Percentiles rank a stretch among this genome's conserved stretches.
Evolutionary conservation across 2,329 filamentous ascomycete genomes (phyloP).

Genomic region (Zymoseptoria pseudotritici): DNA sequence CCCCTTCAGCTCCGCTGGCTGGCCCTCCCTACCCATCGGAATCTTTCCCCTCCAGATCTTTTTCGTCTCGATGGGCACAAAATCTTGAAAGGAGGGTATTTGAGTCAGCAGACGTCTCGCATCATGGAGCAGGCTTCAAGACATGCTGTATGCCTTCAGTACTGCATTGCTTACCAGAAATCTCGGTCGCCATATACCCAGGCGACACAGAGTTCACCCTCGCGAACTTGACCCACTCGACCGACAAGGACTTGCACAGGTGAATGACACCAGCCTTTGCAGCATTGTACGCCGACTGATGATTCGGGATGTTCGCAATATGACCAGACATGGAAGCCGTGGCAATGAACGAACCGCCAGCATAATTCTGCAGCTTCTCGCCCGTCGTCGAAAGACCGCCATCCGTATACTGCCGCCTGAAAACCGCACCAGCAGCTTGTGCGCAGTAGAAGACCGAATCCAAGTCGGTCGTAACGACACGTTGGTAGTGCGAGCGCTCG

Average conservation of each 20-base stretch:
- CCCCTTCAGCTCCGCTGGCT: conserved; percentile 27
- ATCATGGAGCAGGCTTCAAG: not conserved
- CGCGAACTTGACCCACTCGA: conserved; percentile 50
- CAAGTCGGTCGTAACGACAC: conserved; percentile 64
- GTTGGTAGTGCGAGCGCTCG: conserved; percentile 54
- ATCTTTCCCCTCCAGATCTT: conserved; percentile 47
- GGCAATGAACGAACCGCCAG: conserved; percentile 45
- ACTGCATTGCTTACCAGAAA: conserved; percentile 29
- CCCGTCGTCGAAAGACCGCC: conserved; percentile 51
- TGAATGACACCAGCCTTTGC: conserved; percentile 51
- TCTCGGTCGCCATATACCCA: conserved; percentile 50
- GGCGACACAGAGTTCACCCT: conserved; percentile 50
- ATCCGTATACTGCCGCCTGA: conserved; percentile 57
- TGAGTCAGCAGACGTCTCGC: not conserved
- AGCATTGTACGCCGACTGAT: conserved; percentile 51
- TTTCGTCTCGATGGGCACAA: conserved; percentile 28
- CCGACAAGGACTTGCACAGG: conserved; percentile 48
- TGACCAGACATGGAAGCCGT: conserved; percentile 29
- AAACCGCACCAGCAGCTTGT: conserved; percentile 57
- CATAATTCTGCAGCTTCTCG: conserved; percentile 34
- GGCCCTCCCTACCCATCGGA: conserved; percentile 36
- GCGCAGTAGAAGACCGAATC: conserved; percentile 41
- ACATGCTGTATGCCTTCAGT: not conserved
- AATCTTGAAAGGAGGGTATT: conserved; percentile 23
- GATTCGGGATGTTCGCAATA: conserved; percentile 38